A percentile compares a stretch with the other conserved stretches of the same genome.
phyloP scores from a whole-genome alignment of 768 basidiomycete species.

The Rhodotorula sphaerocarpa region DNA sequence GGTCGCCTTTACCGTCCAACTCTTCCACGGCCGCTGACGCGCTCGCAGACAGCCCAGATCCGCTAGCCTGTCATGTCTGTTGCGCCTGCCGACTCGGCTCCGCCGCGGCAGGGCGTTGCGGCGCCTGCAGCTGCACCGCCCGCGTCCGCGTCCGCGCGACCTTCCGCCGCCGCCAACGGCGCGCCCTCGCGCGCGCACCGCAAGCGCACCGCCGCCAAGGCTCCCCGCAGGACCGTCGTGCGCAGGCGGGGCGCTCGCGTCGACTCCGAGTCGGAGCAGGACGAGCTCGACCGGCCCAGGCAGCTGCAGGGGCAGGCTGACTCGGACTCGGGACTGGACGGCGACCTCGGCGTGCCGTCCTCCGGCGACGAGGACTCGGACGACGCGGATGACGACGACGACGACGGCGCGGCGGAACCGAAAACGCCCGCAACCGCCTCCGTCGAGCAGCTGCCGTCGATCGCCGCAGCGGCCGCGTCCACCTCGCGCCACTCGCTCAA shows the following conservation, averaged over 20 bases:
- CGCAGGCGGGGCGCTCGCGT: constrained; percentile 14
- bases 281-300: not conserved
- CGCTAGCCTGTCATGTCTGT: not conserved
- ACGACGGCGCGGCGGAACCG: constrained; percentile 4
- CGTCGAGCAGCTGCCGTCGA: not conserved
- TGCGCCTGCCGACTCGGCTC: not conserved
- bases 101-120: not conserved
- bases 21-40: not conserved
- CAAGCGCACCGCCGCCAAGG: not conserved
- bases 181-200: not conserved
- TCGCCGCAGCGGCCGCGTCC: not conserved
- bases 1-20: too few species aligned
- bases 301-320: too few species aligned
- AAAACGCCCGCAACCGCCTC: constrained; percentile 1
- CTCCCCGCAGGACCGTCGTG: not conserved
- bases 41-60: not conserved
- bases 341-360: constrained; percentile 1
- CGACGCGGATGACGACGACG: constrained; percentile 14
- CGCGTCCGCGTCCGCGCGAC: not conserved
- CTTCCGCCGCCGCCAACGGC: not conserved
- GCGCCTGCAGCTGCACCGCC: not conserved
- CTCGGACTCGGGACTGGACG: constrained; percentile 15
- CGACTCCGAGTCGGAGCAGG: constrained; percentile 6
- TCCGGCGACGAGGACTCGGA: not conserved
- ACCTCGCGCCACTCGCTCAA: not conserved